phyloP scores from a whole-genome alignment of 768 basidiomycete genomes.

The Pholiota microspora region DNA sequence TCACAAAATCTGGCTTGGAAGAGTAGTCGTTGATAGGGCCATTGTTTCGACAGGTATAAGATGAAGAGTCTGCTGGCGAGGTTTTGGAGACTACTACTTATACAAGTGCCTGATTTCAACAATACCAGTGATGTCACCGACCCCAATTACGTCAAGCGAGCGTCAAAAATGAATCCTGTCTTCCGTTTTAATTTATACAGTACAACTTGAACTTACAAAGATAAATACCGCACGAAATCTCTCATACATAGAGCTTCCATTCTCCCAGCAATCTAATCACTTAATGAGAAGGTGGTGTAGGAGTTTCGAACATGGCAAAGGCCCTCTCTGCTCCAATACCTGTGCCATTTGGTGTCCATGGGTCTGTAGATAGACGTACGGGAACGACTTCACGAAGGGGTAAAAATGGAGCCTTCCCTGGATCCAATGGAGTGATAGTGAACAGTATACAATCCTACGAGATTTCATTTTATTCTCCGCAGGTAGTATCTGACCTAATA shows the following conservation, averaged over 20 bases:
- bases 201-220: not conserved
- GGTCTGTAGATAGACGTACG: conserved; percentile 62
- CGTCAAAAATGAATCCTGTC: no score
- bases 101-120: not conserved
- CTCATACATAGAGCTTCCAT: not conserved
- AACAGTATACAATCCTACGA: conserved; percentile 65
- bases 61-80: not conserved
- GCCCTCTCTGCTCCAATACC: conserved; percentile 26
- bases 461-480: not conserved
- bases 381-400: conserved; percentile 65
- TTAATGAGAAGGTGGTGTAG: conserved; percentile 16
- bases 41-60: not conserved
- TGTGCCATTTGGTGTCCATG: conserved; percentile 43
- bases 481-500: not conserved
- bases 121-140: not conserved
- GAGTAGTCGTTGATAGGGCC: conserved; percentile 1
- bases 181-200: not conserved
- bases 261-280: not conserved
- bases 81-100: no score
- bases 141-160: conserved; percentile 2
- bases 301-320: conserved; percentile 15
- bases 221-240: not conserved
- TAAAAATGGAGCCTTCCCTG: conserved; percentile 49
- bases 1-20: not conserved
- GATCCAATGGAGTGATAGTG: conserved; percentile 57